Evolutionary conservation across 1,284 basidiomycete genomes (phyloP).

Genomic region (Austroboletus novae-zelandiae): DNA sequence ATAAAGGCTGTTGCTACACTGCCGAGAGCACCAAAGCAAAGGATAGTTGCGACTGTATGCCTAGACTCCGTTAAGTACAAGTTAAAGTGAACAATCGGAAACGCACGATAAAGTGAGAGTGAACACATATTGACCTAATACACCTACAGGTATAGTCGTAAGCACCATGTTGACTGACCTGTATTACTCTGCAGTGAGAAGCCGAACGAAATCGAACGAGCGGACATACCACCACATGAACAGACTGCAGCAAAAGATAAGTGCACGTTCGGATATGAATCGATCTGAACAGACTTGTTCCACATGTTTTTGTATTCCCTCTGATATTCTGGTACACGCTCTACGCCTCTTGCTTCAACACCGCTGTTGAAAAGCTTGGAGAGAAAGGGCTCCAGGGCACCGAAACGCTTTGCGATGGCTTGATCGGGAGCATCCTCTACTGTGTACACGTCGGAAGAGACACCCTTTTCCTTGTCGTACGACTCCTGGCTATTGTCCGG

Average conservation of each 20-base stretch:
- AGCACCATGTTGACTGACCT: constrained; percentile 51
- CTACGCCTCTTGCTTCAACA: constrained; percentile 51
- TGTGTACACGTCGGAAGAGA: background rate
- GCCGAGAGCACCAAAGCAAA: constrained; percentile 47
- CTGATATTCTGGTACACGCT: constrained; percentile 47
- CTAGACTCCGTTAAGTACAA: constrained; percentile 25
- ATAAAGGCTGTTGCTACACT: constrained; percentile 46
- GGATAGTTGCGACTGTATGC: constrained; percentile 41
- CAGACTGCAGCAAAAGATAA: constrained; percentile 32
- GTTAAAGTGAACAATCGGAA: background rate
- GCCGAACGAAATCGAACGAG: background rate
- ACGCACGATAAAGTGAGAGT: constrained; percentile 50
- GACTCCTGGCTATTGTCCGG: background rate
- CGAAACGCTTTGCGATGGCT: constrained; percentile 37
- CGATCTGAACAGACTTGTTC: constrained; percentile 41
- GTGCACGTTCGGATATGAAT: constrained; percentile 6
- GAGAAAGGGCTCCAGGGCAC: constrained; percentile 37
- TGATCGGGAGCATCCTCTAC: constrained; percentile 32
- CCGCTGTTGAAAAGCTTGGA: constrained; percentile 42
- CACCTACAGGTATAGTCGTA: constrained; percentile 57
- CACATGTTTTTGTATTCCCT: constrained; percentile 45
- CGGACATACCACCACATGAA: constrained; percentile 48
- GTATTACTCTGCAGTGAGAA: constrained; percentile 25
- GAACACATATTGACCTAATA: constrained; percentile 51
- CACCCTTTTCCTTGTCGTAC: constrained; percentile 24